Base-by-base conservation (phyloP, 352 stramenopile species). In the Sclerospora graminicola region DNA sequence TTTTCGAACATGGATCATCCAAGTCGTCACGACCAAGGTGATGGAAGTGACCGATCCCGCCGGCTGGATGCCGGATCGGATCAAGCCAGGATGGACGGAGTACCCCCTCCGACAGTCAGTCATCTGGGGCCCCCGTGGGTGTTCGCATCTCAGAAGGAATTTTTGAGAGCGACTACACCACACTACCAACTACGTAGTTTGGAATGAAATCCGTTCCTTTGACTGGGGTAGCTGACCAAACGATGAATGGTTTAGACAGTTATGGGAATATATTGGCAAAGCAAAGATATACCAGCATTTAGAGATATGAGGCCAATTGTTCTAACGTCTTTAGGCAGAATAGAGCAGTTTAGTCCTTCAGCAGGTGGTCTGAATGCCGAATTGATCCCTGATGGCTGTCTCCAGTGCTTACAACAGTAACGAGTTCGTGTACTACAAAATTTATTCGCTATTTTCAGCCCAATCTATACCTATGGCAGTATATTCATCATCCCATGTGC, bases 251-350 rank as follows among this genome's bases (percentile, higher is more conserved):
- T 75, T 87, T 57, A 66, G 74, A 1, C 45, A 63, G 4, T 36
- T 87, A 5, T 84, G 75, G 75, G 56, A 56, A 14, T 84, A 87
- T 41, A 57, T 83, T 43, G 75, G 71, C 1, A 37, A 27, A 79
- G 66, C 15, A 54, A 58, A 18, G 48, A 66, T 24, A 31, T 87
- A 10, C 42, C 45, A n/a, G 41, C 29, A 26, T 60, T 82, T 20
- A 66, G 78, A 40, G 71, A 72, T 42, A 78, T 73, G 37, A 84
- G 75, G 75, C 75, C 75, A 30, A 68, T 87, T 48, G 56, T 84
- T 15, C 75, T 71, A 19, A 83, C 71, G 16, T 70, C 66, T 29
- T 66, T 54, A 36, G 54, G 59, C 5, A 44, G 49, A 27, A 38
- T 83, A 33, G 60, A 58, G 7, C 48, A 59, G 19, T 44, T 87